A percentile compares a stretch with the other conserved stretches of the same genome.
Conservation (phyloP, 306 rosid species). For the Cicer bijugum region DNA sequence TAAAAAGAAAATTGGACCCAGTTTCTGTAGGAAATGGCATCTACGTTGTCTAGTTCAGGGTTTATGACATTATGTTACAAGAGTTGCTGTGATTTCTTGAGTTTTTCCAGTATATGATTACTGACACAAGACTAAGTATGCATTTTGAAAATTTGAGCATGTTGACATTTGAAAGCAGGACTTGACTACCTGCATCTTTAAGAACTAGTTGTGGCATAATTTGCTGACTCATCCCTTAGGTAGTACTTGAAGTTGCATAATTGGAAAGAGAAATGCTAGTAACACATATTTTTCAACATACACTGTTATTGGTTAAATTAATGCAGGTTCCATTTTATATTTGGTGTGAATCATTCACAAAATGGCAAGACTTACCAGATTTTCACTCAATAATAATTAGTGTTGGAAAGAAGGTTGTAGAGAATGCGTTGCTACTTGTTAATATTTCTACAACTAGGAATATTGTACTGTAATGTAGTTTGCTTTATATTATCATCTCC, state of each 20-base stretch:
- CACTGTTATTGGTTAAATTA: not conserved
- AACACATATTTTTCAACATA: not conserved
- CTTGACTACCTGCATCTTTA: conserved; percentile 17
- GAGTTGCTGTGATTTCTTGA: conserved; percentile 23
- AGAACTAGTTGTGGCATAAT: not conserved
- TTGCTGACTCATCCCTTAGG: conserved; percentile 1
- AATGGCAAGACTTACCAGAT: not conserved
- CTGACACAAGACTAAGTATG: not conserved
- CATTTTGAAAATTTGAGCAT: conserved; percentile 19
- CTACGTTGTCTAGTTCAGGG: conserved; percentile 14
- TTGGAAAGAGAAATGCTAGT: conserved; percentile 5
- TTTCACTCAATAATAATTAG: not conserved
- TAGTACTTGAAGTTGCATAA: conserved; percentile 22
- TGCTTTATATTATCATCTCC: conserved; percentile 14
- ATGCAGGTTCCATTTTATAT: not conserved
- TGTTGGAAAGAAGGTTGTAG: conserved; percentile 1
- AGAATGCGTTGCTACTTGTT: not conserved
- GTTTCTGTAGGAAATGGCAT: conserved; percentile 40
- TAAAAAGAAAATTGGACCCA: conserved; percentile 32
- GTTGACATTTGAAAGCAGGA: conserved; percentile 28
- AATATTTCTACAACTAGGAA: conserved; percentile 5
- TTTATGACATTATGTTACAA: not conserved
- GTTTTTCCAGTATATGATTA: conserved; percentile 22
- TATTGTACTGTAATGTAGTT: conserved; percentile 9
- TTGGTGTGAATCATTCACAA: not conserved